These are phyloP conservation scores for Sugiyamaella boreocaroliniensis DNA, from an alignment of 805 yeast genomes.

Conservation along the genomic window DNA sequence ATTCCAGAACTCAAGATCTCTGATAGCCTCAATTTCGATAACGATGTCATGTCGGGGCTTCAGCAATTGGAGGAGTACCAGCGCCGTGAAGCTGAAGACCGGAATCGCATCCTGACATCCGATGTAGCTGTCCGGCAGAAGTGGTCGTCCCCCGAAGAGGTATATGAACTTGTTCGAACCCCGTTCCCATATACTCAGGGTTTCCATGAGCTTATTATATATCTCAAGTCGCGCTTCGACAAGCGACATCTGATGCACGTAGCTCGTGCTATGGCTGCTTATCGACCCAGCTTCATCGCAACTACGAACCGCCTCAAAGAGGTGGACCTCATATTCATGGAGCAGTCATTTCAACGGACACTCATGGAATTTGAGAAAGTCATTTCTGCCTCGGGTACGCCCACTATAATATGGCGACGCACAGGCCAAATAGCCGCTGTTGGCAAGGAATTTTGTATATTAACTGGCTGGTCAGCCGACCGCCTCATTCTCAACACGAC, in stretches of 20 bases:
- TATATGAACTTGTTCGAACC: slow-evolving; percentile 66
- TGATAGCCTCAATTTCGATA: not conserved
- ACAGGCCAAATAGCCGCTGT: slow-evolving; percentile 80
- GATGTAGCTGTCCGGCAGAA: slow-evolving; percentile 1
- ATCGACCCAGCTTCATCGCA: slow-evolving; percentile 67
- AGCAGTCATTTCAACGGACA: slow-evolving; percentile 50
- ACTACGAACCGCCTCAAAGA: slow-evolving; percentile 68
- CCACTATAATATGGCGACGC: slow-evolving; percentile 79
- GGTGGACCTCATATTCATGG: slow-evolving; percentile 60
- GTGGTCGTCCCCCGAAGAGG: slow-evolving; percentile 32
- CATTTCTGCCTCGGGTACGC: slow-evolving; percentile 55
- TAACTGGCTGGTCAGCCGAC: slow-evolving; percentile 57
- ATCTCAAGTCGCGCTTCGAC: slow-evolving; percentile 47
- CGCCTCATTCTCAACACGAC: slow-evolving; percentile 53
- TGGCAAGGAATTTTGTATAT: slow-evolving; percentile 63
- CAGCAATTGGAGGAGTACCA: slow-evolving; percentile 2
- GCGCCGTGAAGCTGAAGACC: slow-evolving; percentile 4
- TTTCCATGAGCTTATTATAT: slow-evolving; percentile 53
- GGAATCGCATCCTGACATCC: not conserved
- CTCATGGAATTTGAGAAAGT: slow-evolving; percentile 50
- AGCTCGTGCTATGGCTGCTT: slow-evolving; percentile 39
- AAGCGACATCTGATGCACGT: slow-evolving; percentile 31
- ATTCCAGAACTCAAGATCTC: slow-evolving; percentile 9
- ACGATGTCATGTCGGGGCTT: not conserved
- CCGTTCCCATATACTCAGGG: slow-evolving; percentile 59